These are phyloP conservation scores for Aegilops tauschii DNA, from an alignment of 176 grass and related monocot species.

Conservation along the genomic window DNA sequence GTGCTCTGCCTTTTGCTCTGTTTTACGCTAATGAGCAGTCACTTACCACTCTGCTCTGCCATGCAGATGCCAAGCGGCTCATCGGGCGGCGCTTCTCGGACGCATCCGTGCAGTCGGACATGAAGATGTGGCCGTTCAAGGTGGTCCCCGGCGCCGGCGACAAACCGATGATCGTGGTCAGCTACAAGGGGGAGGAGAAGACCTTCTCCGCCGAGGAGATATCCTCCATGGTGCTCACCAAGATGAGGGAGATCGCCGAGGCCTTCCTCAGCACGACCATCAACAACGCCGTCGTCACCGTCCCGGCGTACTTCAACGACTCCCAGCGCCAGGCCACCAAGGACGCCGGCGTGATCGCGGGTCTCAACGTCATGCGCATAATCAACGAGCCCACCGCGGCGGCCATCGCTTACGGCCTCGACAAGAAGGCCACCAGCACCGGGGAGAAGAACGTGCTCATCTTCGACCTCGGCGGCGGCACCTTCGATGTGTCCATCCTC, in stretches of 20 bases:
- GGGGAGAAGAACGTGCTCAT: conserved; percentile 85
- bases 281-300: conserved; percentile 79
- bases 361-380: conserved; percentile 83
- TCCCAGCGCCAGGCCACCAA: conserved; percentile 92
- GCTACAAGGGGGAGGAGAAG: conserved; percentile 81
- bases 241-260: conserved; percentile 84
- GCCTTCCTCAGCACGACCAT: conserved; percentile 45
- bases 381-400: conserved; percentile 89
- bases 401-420: conserved; percentile 79
- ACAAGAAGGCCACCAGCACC: conserved; percentile 54
- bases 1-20: background rate
- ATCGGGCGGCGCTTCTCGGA: conserved; percentile 80
- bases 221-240: conserved; percentile 83
- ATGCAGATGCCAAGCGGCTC: conserved; percentile 75
- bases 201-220: conserved; percentile 79
- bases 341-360: conserved; percentile 71
- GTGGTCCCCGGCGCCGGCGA: conserved; percentile 53
- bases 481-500: conserved; percentile 90
- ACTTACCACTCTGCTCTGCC: background rate
- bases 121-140: conserved; percentile 95
- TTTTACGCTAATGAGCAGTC: background rate
- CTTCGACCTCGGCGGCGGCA: conserved; percentile 91
- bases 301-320: conserved; percentile 92
- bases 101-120: conserved; percentile 67
- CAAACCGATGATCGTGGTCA: conserved; percentile 82